Percentiles rank a stretch among this genome's conserved stretches.
phyloP scores from a whole-genome alignment of 1,139 yeast species.

The Saccharomyces uvarum region DNA sequence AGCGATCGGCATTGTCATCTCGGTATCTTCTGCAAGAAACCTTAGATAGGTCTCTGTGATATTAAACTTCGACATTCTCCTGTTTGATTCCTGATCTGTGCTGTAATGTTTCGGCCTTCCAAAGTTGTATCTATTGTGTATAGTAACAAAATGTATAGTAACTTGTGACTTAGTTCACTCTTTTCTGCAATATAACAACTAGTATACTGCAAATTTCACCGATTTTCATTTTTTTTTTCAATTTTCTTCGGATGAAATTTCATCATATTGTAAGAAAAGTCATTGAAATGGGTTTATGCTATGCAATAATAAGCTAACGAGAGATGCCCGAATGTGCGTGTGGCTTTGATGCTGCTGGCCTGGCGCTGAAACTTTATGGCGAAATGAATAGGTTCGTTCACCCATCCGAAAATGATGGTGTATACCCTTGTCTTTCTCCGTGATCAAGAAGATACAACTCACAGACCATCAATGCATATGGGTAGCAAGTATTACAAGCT shows the following conservation, averaged over 20 bases:
- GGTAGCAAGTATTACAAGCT: no score
- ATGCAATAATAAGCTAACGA: no score
- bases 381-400: no score
- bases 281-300: background rate
- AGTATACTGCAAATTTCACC: background rate
- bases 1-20: conserved; percentile 98
- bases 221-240: background rate
- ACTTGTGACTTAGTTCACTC: background rate
- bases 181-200: background rate
- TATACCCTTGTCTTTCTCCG: no score
- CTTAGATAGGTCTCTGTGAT: conserved; percentile 72
- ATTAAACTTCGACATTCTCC: conserved; percentile 46
- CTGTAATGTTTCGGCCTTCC: background rate
- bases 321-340: no score
- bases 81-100: background rate
- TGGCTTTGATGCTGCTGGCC: no score
- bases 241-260: background rate
- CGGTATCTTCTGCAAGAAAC: conserved; percentile 78
- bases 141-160: background rate
- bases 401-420: no score
- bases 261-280: background rate
- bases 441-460: no score
- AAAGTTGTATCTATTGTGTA: background rate
- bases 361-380: no score
- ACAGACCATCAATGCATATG: no score